Evolutionary conservation across 495 filamentous ascomycete species (phyloP).

Genomic region (Trichoderma erinaceum): DNA sequence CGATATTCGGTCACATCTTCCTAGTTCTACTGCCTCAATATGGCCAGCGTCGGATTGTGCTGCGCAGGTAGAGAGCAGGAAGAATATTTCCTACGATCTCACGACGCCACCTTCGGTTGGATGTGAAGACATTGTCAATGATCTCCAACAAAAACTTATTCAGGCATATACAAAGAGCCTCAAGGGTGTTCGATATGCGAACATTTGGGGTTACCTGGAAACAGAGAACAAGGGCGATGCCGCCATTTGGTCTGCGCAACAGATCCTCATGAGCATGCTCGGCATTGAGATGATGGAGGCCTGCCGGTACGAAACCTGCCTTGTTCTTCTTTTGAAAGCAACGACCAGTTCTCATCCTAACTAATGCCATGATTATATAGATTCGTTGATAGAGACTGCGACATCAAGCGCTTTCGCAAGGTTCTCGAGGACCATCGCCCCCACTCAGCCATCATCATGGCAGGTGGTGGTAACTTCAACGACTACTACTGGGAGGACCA

Average conservation of each 20-base stretch:
- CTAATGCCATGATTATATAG: background rate
- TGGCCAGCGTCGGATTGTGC: background rate
- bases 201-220: conserved; percentile 22
- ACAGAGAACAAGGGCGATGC: conserved; percentile 25
- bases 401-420: conserved; percentile 15
- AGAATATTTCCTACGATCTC: conserved; percentile 21
- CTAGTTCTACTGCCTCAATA: background rate
- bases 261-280: conserved; percentile 21
- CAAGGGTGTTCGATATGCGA: conserved; percentile 22
- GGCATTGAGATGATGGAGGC: conserved; percentile 21
- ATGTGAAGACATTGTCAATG: conserved; percentile 21
- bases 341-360: background rate
- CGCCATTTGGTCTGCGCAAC: conserved; percentile 21
- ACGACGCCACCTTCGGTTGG: conserved; percentile 19
- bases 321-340: background rate
- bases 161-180: conserved; percentile 17
- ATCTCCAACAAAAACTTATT: conserved; percentile 20
- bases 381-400: conserved; percentile 20
- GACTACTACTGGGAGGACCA: conserved; percentile 25
- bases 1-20: conserved; percentile 6
- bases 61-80: background rate
- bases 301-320: conserved; percentile 17
- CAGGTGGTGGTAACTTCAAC: conserved; percentile 25
- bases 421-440: conserved; percentile 20
- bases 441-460: conserved; percentile 21